Evolutionary conservation across 306 rosid genomes (phyloP).

Genomic region (Rosa chinensis): DNA sequence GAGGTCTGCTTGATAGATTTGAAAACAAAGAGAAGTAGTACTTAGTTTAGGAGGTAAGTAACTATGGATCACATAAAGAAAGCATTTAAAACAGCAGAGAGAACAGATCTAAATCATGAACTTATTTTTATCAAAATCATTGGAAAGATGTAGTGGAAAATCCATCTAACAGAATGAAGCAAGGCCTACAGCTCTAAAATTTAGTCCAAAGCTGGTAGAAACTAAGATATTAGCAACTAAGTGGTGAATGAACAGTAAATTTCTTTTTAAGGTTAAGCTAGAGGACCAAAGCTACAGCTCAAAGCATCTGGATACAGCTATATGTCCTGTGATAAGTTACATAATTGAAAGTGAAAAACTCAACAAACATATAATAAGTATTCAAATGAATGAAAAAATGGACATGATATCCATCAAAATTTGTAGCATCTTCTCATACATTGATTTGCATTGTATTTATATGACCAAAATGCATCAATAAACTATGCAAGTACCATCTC

Average conservation of each 20-base stretch:
- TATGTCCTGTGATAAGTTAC: background rate
- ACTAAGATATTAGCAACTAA: background rate
- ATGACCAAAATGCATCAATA: background rate
- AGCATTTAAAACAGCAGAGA: background rate
- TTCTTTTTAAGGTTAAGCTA: too few species aligned
- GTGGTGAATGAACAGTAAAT: too few species aligned
- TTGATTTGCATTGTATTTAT: background rate
- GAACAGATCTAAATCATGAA: background rate
- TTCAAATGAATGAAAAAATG: background rate
- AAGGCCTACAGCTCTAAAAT: background rate
- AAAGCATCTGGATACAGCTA: background rate
- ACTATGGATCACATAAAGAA: background rate
- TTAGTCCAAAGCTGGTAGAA: background rate
- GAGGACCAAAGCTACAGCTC: background rate
- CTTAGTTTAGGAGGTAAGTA: background rate
- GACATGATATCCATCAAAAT: background rate
- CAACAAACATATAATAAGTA: background rate
- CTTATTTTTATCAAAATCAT: background rate
- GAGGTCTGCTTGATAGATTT: conserved; percentile 39
- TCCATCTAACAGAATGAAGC: background rate
- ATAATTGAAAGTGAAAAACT: background rate
- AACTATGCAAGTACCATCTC: background rate
- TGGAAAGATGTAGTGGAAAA: background rate
- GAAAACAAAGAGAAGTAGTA: background rate
- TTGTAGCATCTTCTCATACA: background rate